These are phyloP conservation scores for Tulasnella sp. DNA, from an alignment of 768 basidiomycete genomes.

Conservation along the genomic window DNA sequence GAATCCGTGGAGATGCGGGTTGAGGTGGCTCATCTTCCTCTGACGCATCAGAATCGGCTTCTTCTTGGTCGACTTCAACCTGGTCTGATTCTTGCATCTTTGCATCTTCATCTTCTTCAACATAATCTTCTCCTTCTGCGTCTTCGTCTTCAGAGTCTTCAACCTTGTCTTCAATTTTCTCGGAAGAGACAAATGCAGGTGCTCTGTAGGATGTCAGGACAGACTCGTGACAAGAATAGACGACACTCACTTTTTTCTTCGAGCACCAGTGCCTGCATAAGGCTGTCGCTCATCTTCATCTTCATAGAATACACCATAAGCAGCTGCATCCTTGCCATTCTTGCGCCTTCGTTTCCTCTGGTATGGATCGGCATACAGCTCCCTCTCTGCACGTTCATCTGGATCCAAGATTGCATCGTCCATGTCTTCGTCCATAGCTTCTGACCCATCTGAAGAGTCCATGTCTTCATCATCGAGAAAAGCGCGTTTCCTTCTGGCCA, in stretches of 20 bases:
- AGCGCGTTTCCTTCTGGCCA: slow-evolving; percentile 66
- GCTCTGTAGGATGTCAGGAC: slow-evolving; percentile 24
- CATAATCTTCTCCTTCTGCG: slow-evolving; percentile 27
- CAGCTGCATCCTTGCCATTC: slow-evolving; percentile 53
- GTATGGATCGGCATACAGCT: slow-evolving; percentile 66
- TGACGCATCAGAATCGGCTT: slow-evolving; percentile 18
- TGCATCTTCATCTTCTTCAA: slow-evolving; percentile 17
- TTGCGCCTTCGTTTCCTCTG: slow-evolving; percentile 51
- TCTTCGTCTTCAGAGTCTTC: slow-evolving; percentile 29
- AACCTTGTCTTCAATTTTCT: slow-evolving; percentile 29
- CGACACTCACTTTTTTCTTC: slow-evolving; percentile 35
- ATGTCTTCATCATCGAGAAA: slow-evolving; percentile 61
- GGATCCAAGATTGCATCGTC: slow-evolving; percentile 40
- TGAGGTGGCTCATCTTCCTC: slow-evolving; percentile 36
- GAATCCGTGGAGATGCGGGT: slow-evolving; percentile 45
- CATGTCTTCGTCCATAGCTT: slow-evolving; percentile 34
- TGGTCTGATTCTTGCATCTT: slow-evolving; percentile 12
- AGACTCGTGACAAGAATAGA: slow-evolving; percentile 15
- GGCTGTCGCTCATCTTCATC: too few relatives aligned
- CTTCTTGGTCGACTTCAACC: slow-evolving; percentile 28
- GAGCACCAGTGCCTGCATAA: slow-evolving; percentile 23
- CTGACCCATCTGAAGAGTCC: slow-evolving; percentile 48
- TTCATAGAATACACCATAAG: slow-evolving; percentile 65
- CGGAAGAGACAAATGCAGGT: slow-evolving; percentile 56
- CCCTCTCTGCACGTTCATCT: slow-evolving; percentile 57